A percentile compares a stretch with the other conserved stretches of the same genome.
phyloP scores from a whole-genome alignment of 2,329 filamentous ascomycete genomes.

The Fusarium sp. region DNA sequence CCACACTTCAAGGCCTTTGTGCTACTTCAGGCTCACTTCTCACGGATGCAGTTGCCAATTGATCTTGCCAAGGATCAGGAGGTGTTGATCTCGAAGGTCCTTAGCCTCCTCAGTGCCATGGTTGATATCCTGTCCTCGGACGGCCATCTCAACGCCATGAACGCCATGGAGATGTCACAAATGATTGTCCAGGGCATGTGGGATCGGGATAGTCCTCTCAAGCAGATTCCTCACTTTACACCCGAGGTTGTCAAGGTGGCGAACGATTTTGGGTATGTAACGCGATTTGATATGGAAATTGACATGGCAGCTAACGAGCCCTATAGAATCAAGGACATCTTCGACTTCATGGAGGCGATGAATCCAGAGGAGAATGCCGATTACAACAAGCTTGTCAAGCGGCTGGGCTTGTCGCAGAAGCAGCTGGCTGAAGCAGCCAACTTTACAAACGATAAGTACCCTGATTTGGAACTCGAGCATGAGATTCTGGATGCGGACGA shows the following conservation, averaged over 20 bases:
- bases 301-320: slow-evolving; percentile 46
- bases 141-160: slow-evolving; percentile 96
- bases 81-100: slow-evolving; percentile 82
- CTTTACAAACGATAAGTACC: slow-evolving; percentile 97
- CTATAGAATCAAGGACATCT: slow-evolving; percentile 86
- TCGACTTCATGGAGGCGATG: slow-evolving; percentile 99
- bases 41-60: slow-evolving; percentile 94
- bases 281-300: neutral
- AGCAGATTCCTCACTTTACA: slow-evolving; percentile 96
- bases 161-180: slow-evolving; percentile 98
- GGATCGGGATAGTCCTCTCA: slow-evolving; percentile 96
- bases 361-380: slow-evolving; percentile 92
- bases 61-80: slow-evolving; percentile 98
- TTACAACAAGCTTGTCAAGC: slow-evolving; percentile 81
- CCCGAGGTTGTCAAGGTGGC: slow-evolving; percentile 85
- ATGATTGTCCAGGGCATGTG: slow-evolving; percentile 99
- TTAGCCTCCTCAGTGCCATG: slow-evolving; percentile 89
- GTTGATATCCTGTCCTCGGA: slow-evolving; percentile 97
- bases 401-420: slow-evolving; percentile 80
- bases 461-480: slow-evolving; percentile 92
- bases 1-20: slow-evolving; percentile 99
- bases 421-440: slow-evolving; percentile 90
- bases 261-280: slow-evolving; percentile 77
- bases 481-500: slow-evolving; percentile 84
- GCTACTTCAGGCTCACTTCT: slow-evolving; percentile 97